Evolutionary conservation across 2,329 filamentous ascomycete genomes (phyloP).

Genomic region (Emmonsia crescens): DNA sequence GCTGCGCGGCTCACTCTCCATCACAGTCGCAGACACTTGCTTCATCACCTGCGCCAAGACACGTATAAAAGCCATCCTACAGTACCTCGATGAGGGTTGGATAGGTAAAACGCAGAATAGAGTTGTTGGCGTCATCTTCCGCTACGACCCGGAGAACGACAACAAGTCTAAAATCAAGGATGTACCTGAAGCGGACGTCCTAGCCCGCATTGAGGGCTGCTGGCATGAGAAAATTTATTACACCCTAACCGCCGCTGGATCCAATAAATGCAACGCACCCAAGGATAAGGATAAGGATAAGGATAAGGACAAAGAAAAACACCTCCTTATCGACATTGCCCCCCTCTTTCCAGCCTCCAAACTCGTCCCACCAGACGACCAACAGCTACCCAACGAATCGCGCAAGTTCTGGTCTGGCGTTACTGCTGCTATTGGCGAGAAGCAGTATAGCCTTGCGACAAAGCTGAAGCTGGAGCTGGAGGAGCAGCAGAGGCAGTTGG

Average conservation of each 20-base stretch:
- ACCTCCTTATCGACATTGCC: slow-evolving; percentile 77
- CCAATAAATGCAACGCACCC: not conserved
- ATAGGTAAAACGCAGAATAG: slow-evolving; percentile 83
- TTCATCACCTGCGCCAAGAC: slow-evolving; percentile 86
- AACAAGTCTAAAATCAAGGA: slow-evolving; percentile 69
- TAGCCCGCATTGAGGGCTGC: slow-evolving; percentile 70
- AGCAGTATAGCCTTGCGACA: slow-evolving; percentile 77
- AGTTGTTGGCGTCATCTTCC: slow-evolving; percentile 83
- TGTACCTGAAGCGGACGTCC: slow-evolving; percentile 71
- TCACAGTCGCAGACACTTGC: slow-evolving; percentile 82
- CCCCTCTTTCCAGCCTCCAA: slow-evolving; percentile 74
- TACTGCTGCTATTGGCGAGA: slow-evolving; percentile 70
- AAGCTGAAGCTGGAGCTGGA: slow-evolving; percentile 83
- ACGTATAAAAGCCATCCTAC: slow-evolving; percentile 78
- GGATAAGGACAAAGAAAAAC: slow-evolving; percentile 32
- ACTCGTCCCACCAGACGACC: slow-evolving; percentile 60
- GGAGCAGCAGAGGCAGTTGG: slow-evolving; percentile 76
- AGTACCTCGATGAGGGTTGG: slow-evolving; percentile 94
- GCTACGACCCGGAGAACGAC: slow-evolving; percentile 79
- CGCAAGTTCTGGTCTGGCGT: slow-evolving; percentile 79
- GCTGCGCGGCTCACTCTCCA: slow-evolving; percentile 72
- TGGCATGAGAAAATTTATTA: slow-evolving; percentile 69
- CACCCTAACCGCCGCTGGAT: slow-evolving; percentile 34
- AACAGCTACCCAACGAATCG: slow-evolving; percentile 82
- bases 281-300: slow-evolving; percentile 27